Evolutionary conservation across 305 asterid species (phyloP).

Genomic region (Withania somnifera): DNA sequence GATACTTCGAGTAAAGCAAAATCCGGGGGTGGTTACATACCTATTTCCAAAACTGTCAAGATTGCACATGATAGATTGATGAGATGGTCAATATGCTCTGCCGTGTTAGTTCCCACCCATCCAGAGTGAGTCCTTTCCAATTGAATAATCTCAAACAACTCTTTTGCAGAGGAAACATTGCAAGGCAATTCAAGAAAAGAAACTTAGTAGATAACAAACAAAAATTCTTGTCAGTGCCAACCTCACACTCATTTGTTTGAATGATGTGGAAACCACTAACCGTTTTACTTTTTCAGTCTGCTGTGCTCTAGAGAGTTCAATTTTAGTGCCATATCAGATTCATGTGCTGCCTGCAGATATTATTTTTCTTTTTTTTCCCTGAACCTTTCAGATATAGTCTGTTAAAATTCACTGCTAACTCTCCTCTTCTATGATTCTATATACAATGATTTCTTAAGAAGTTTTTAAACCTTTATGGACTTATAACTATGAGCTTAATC

Average conservation of each 20-base stretch:
- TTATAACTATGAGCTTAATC: background rate
- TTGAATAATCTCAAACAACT: background rate
- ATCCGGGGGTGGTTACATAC: background rate
- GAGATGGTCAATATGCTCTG: background rate
- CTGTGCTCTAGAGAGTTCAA: background rate
- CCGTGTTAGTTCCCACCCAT: background rate
- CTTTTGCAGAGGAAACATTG: background rate
- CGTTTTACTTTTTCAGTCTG: background rate
- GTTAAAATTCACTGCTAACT: background rate
- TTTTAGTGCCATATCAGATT: background rate
- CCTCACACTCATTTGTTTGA: background rate
- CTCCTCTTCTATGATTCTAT: background rate
- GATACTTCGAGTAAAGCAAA: background rate
- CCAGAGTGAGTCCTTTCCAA: background rate
- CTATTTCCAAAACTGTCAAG: background rate
- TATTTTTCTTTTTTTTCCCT: background rate
- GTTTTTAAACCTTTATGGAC: background rate
- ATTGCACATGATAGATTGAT: background rate
- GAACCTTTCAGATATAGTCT: background rate
- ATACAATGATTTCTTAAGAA: background rate
- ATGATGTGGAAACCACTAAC: background rate
- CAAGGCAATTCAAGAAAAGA: background rate
- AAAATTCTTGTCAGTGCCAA: background rate
- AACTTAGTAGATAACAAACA: background rate
- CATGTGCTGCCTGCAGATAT: background rate